Evolutionary conservation across 164 flowering plant species (phyloP), one percentile per base, ranked within the genome.

Genomic region (Warburgia ugandensis): DNA sequence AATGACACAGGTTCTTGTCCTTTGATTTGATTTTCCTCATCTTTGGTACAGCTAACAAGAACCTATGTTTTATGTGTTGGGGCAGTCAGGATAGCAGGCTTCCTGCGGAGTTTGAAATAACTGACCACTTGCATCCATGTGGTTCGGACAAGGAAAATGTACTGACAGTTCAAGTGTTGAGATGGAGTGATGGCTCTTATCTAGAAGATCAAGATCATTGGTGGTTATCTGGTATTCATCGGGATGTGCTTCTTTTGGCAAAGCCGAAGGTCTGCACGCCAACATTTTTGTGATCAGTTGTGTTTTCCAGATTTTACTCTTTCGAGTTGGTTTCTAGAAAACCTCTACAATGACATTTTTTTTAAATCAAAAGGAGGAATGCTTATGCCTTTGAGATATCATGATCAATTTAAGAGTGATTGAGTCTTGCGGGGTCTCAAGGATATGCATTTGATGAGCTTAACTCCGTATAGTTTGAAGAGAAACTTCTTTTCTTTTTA

Each of bases 161-260:
- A 54, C 70, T 92, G 47, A 96, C 99, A 50, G 99, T 92, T 66
- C 95, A 92, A 84, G 99, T 92, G 22, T 62, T 71, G 49, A 75
- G 89, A 77, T 92, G 99, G 99, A 85, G 94, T 75, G 96, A 88
- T 71, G 99, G 99, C 37, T 83, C 99, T 48, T 92, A 86, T 75
- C 95, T 92, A 62, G 99, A 92, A 79, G 99, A 92, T 77, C 99
- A 92, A 76, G 99, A 92, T 64, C 99, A 92, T 61, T 92, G 99
- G 99, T 73, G 99, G 96, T 55, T 92, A 44, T 92, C 96, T 61
- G 99, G 99, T 35, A 83, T 92, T 54, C 99, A 92, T 57, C 84
- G 99, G 45, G 91, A 92, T 66, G 99, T 88, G 67, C 81, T 83
- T 49, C 84, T 92, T 74, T 74, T 88, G 48, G 66, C 96, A 30